Base-by-base conservation (phyloP, 768 basidiomycete genomes). In the Lactifluus hygrophoroides region DNA sequence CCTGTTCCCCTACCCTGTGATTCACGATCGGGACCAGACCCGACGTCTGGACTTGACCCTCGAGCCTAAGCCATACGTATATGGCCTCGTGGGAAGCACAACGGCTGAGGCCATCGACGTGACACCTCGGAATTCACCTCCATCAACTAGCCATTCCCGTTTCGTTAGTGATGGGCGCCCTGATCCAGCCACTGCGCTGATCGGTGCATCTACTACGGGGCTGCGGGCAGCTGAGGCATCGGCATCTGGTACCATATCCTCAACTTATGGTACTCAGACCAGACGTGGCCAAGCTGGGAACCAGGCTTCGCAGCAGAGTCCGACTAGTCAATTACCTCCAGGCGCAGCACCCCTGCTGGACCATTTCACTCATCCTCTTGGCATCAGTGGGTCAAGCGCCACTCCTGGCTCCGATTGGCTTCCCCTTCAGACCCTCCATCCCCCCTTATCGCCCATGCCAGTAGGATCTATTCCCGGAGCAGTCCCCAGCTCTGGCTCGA, bases 1-100 rank as follows among this genome's bases (percentile, higher is more conserved):
- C 32, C 43, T 55, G 19, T 49, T 64, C 23, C 63, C 63, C 14
- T 64, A 58, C 32, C 63, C 63, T 27, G 61, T 62, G 17, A 62
- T 57, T 10, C 61, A 61, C 30, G 61, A 54, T 32, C 45, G 61
- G 28, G 46, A 53, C 37, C 61, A 40, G 14, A 51, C 37, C n/a
- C 43, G 44, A 16, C 47, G 50, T 30, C 43, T 59, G 45, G 61
- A 63, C 25, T 48, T 63, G 30, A 21, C 23, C 27, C 40, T 37
- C 40, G 61, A 63, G 47, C 55, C 61, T 13, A 59, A 53, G 57
- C 57, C 61, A 57, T 64, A 64, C n/a, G 35, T 42, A 27, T 56
- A 63, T 34, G 61, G 61, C 42, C 46, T 42, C 25, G 63, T 64
- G 50, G 63, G 61, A 13, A 51, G 45, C 25, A 16, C 61, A 53